A percentile compares a stretch with the other conserved stretches of the same genome.
Evolutionary conservation across 1,284 basidiomycete genomes (phyloP).

Genomic region (Filobasidium uniguttulatum): DNA sequence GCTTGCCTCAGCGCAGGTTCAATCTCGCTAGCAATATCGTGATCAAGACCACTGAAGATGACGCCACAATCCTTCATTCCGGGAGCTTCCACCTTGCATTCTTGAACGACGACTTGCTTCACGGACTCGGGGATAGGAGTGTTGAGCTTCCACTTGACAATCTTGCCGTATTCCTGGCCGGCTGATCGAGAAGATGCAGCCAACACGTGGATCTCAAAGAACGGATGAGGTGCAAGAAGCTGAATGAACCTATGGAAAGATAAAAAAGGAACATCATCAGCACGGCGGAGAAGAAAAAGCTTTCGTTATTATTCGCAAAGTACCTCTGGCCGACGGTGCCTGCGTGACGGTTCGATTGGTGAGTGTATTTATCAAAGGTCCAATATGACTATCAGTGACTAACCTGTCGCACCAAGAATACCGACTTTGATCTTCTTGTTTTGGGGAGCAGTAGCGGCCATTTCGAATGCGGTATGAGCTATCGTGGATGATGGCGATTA

Average conservation of each 20-base stretch:
- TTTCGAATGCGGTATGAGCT: not conserved
- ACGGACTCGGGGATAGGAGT: conserved; percentile 59
- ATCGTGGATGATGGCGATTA: not conserved
- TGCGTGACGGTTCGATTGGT: conserved; percentile 2
- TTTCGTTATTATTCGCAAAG: conserved; percentile 9
- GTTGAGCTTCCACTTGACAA: conserved; percentile 82
- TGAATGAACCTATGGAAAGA: conserved; percentile 53
- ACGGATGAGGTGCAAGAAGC: conserved; percentile 76
- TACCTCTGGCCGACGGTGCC: conserved; percentile 72
- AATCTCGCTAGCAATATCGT: conserved; percentile 86
- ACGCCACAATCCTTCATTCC: conserved; percentile 68
- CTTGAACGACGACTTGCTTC: conserved; percentile 56
- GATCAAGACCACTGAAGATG: conserved; percentile 89
- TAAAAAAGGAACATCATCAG: not conserved
- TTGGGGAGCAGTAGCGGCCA: conserved; percentile 5
- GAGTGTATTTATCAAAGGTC: not conserved
- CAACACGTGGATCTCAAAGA: conserved; percentile 73
- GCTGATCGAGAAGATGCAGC: conserved; percentile 84
- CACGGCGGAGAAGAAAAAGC: not conserved
- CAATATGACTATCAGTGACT: conserved; percentile 2
- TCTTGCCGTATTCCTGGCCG: conserved; percentile 65
- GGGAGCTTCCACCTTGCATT: conserved; percentile 56
- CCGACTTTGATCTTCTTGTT: conserved; percentile 59
- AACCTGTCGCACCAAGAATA: conserved; percentile 85
- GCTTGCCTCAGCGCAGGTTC: conserved; percentile 77